Conservation (phyloP, 208 protist species). For the Leishmania lainsoni region DNA sequence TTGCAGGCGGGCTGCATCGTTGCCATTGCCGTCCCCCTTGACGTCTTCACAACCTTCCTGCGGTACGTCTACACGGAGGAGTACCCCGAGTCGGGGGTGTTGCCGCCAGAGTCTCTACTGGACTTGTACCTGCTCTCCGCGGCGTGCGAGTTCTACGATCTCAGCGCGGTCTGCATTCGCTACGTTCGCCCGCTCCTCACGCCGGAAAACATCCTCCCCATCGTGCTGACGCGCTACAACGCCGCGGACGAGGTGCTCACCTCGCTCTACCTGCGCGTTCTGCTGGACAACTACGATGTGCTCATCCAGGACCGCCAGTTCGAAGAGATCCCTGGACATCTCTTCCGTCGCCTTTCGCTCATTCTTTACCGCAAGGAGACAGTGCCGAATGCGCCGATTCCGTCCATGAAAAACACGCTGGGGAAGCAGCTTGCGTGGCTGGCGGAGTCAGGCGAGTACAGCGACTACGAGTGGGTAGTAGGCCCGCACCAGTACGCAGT, state of each 20-base stretch:
- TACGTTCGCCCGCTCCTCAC: slow-evolving; percentile 78
- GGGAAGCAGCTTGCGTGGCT: slow-evolving; percentile 81
- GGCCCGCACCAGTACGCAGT: slow-evolving; percentile 72
- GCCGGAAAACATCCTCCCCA: slow-evolving; percentile 82
- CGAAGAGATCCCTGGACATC: slow-evolving; percentile 88
- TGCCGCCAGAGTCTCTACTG: slow-evolving; percentile 77
- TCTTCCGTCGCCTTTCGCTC: slow-evolving; percentile 88
- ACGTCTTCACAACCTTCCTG: slow-evolving; percentile 86
- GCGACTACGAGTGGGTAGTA: slow-evolving; percentile 79
- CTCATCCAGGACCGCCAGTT: slow-evolving; percentile 89
- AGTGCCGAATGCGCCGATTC: slow-evolving; percentile 66
- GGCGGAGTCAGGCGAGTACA: slow-evolving; percentile 86
- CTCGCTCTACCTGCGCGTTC: slow-evolving; percentile 78
- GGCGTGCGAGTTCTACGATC: slow-evolving; percentile 85
- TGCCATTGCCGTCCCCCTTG: slow-evolving; percentile 68
- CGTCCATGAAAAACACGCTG: slow-evolving; percentile 72
- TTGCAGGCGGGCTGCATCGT: slow-evolving; percentile 82
- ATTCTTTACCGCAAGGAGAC: slow-evolving; percentile 75
- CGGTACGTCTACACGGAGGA: slow-evolving; percentile 90
- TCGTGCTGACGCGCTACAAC: slow-evolving; percentile 87
- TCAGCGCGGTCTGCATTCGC: slow-evolving; percentile 70
- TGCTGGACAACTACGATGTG: slow-evolving; percentile 84
- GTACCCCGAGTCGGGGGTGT: slow-evolving; percentile 69
- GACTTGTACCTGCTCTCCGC: slow-evolving; percentile 82
- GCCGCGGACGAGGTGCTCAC: slow-evolving; percentile 85